Base-by-base conservation (phyloP, 176 grass and related monocot genomes). In the Oryza glumipatula region DNA sequence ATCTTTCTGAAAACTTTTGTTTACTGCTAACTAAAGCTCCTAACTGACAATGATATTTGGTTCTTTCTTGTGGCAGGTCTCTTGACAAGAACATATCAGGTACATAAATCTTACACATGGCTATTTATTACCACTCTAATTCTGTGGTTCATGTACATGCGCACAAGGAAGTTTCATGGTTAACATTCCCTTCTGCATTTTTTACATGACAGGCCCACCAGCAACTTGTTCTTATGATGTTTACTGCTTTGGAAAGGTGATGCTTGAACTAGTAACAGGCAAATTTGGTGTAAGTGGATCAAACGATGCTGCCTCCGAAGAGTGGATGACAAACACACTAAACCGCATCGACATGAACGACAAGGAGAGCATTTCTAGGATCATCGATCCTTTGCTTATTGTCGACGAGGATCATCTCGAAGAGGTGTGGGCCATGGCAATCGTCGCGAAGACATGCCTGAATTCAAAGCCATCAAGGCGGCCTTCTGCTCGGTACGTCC, bases 331-430 rank as follows among this genome's bases (percentile, higher is more conserved):
- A 12, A 84, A 43, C 44, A 92, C 91, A 26, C 72, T 89, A 51
- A 83, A 14, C 22, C 78, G 82, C 77, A 98, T 98, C 21, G 89
- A 43, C 47, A 39, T 61, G 32, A 43, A 76, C 32, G 91, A 98
- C 65, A 92, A 82, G 81, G 83, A 93, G 72, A 70, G 47, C 36
- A 76, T 95, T 47, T 10, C 45, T 1, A 73, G 41, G 28, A 92
- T 98, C 35, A 45, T 94, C 1, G 96, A 98, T 39, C 89, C 96
- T 5, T 76, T 85, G 54, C 91, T 98, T 6, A 1, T 89, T 16
- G 83, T 98, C 1, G 90, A 98, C 80, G 96, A 98, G 67, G 96
- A 98, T 68, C 96, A 98, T 82, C 77, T 94, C 35, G 96, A 95
- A 83, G 96, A 98, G 79, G 93, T 98, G 9, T 92, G 93, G 96